phyloP scores from a whole-genome alignment of 805 yeast species.

The Metschnikowia henanensis region DNA sequence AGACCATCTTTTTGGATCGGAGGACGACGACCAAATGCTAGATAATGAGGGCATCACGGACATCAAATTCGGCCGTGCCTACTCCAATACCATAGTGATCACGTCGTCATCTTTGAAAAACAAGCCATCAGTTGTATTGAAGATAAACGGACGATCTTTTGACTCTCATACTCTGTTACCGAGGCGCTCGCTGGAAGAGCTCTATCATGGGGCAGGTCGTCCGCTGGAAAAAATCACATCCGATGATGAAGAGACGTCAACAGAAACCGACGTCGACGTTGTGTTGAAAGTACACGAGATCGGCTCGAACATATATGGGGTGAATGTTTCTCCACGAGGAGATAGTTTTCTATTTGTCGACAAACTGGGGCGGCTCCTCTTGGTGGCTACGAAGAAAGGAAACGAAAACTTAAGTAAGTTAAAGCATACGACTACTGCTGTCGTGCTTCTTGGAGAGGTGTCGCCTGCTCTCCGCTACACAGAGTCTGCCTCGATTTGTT shows the following conservation, averaged over 20 bases:
- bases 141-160: conserved; percentile 29
- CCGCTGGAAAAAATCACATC: background rate
- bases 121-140: conserved; percentile 32
- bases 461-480: conserved; percentile 68
- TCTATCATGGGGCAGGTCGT: background rate
- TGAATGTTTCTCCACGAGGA: conserved; percentile 80
- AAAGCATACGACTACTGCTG: conserved; percentile 41
- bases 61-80: conserved; percentile 50
- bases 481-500: conserved; percentile 78
- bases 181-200: background rate
- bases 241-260: conserved; percentile 10
- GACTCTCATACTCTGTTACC: background rate
- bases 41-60: conserved; percentile 92
- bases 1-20: conserved; percentile 11
- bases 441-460: conserved; percentile 74
- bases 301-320: conserved; percentile 74
- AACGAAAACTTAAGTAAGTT: conserved; percentile 12
- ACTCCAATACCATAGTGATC: conserved; percentile 36
- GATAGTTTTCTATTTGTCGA: conserved; percentile 83
- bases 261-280: conserved; percentile 31
- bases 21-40: conserved; percentile 37
- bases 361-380: conserved; percentile 71
- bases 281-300: conserved; percentile 68
- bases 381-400: conserved; percentile 59
- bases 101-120: conserved; percentile 39